Percentiles rank a stretch among this genome's conserved stretches.
Conservation (phyloP, 495 filamentous ascomycete species). For the Penicillium bialowiezense region DNA sequence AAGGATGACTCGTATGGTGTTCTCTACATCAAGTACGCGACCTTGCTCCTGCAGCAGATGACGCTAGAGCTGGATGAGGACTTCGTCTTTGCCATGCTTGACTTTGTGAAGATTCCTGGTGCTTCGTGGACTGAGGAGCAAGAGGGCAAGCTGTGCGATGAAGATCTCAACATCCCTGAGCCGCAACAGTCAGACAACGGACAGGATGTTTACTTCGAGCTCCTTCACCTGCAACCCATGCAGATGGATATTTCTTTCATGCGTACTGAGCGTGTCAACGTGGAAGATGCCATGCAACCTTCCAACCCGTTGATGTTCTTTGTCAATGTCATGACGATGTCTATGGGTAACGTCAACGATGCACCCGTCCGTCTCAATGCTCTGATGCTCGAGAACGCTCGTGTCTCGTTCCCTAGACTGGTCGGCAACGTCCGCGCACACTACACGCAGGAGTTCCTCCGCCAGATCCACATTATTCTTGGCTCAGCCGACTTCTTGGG, state of each 20-base stretch:
- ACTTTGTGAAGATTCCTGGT: constrained; percentile 92
- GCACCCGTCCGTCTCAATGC: constrained; percentile 91
- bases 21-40: constrained; percentile 97
- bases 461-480: constrained; percentile 93
- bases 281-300: constrained; percentile 81
- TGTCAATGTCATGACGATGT: constrained; percentile 98
- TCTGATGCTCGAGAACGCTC: constrained; percentile 91
- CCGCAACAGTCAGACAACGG: constrained; percentile 77
- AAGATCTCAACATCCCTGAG: constrained; percentile 85
- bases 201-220: constrained; percentile 96
- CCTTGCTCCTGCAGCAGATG: constrained; percentile 92
- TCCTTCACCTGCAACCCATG: constrained; percentile 95
- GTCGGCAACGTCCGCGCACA: constrained; percentile 83
- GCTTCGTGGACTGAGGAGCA: constrained; percentile 85
- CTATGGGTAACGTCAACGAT: constrained; percentile 97
- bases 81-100: constrained; percentile 91
- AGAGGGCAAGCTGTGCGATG: constrained; percentile 84
- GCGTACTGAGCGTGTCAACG: constrained; percentile 93
- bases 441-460: constrained; percentile 93
- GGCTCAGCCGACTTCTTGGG: constrained; percentile 98
- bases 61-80: constrained; percentile 97
- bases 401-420: constrained; percentile 81
- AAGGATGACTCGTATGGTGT: constrained; percentile 99
- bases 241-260: constrained; percentile 97
- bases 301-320: constrained; percentile 96